Percentiles rank a stretch among this genome's conserved stretches.
phyloP scores from a whole-genome alignment of 1,139 yeast species.

The Blastobotrys persicus region DNA sequence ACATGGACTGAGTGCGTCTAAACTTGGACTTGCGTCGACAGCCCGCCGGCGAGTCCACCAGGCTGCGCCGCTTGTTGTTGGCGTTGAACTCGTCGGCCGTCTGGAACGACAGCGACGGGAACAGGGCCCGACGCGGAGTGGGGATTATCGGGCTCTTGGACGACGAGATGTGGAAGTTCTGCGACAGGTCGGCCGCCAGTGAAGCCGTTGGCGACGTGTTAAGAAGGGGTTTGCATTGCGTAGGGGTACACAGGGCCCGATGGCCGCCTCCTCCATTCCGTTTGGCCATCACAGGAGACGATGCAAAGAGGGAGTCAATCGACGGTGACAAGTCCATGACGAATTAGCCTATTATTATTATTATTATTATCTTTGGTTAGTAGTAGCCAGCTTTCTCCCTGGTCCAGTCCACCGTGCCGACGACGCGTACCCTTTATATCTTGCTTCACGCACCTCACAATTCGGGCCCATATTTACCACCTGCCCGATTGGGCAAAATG shows the following conservation, averaged over 20 bases:
- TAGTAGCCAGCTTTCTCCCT: too few species aligned
- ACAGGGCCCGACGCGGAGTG: constrained; percentile 37
- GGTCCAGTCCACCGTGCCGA: too few species aligned
- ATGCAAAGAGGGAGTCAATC: constrained; percentile 5
- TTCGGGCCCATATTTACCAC: constrained; percentile 3
- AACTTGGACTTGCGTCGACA: constrained; percentile 36
- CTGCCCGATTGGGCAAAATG: constrained; percentile 7
- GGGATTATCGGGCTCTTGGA: constrained; percentile 34
- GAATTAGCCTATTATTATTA: too few species aligned
- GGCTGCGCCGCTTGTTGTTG: constrained; percentile 12
- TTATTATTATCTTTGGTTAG: too few species aligned
- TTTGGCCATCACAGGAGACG: constrained; percentile 6
- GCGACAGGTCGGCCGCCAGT: constrained; percentile 47
- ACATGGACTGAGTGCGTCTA: constrained; percentile 67
- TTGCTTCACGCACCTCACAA: too few species aligned
- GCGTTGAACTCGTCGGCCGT: constrained; percentile 7
- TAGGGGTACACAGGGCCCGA: constrained; percentile 9
- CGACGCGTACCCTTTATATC: too few species aligned
- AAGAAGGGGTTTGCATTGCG: too few species aligned
- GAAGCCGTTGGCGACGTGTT: constrained; percentile 42
- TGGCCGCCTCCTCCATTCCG: constrained; percentile 5
- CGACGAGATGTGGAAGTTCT: constrained; percentile 45
- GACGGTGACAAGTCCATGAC: constrained; percentile 4
- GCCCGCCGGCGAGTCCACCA: constrained; percentile 17
- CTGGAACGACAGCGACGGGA: constrained; percentile 16